These are phyloP conservation scores for Daedalea quercina DNA, from an alignment of 768 basidiomycete genomes.

Conservation along the genomic window DNA sequence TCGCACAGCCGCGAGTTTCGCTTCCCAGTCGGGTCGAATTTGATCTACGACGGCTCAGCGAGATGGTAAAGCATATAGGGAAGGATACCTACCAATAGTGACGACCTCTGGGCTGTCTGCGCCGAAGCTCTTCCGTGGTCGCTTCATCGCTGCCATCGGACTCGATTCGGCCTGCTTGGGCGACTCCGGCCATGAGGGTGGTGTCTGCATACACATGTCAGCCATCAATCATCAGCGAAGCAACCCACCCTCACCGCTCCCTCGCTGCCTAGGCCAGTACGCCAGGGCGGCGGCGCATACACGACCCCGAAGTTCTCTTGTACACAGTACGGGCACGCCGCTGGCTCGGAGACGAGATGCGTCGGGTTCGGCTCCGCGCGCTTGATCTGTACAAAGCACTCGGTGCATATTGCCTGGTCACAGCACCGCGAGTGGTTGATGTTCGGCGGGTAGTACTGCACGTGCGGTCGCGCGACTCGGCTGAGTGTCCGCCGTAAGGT, in stretches of 20 bases:
- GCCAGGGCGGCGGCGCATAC: slow-evolving; percentile 79
- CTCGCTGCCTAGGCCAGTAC: slow-evolving; percentile 71
- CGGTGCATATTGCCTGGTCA: slow-evolving; percentile 97
- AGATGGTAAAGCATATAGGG: not conserved
- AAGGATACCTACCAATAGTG: slow-evolving; percentile 58
- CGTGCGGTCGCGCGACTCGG: slow-evolving; percentile 1
- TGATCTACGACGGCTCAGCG: slow-evolving; percentile 52
- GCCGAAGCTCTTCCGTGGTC: slow-evolving; percentile 83
- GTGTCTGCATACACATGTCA: slow-evolving; percentile 22
- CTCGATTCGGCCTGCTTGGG: slow-evolving; percentile 29
- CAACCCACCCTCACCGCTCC: slow-evolving; percentile 45
- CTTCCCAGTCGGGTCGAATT: slow-evolving; percentile 98
- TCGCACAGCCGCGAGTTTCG: slow-evolving; percentile 87
- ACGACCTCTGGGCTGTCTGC: slow-evolving; percentile 87
- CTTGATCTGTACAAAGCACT: slow-evolving; percentile 99
- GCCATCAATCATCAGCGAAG: not conserved
- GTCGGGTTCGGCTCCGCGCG: slow-evolving; percentile 91
- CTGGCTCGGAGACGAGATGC: slow-evolving; percentile 93
- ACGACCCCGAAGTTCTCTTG: slow-evolving; percentile 95
- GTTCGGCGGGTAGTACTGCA: slow-evolving; percentile 92
- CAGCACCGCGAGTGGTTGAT: slow-evolving; percentile 98
- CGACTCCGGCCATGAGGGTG: slow-evolving; percentile 48
- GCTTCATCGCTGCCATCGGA: slow-evolving; percentile 34
- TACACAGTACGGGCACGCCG: slow-evolving; percentile 96
- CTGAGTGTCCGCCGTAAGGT: slow-evolving; percentile 14